phyloP scores from a whole-genome alignment of 441 rosid species.

The Erodium moschatum region DNA sequence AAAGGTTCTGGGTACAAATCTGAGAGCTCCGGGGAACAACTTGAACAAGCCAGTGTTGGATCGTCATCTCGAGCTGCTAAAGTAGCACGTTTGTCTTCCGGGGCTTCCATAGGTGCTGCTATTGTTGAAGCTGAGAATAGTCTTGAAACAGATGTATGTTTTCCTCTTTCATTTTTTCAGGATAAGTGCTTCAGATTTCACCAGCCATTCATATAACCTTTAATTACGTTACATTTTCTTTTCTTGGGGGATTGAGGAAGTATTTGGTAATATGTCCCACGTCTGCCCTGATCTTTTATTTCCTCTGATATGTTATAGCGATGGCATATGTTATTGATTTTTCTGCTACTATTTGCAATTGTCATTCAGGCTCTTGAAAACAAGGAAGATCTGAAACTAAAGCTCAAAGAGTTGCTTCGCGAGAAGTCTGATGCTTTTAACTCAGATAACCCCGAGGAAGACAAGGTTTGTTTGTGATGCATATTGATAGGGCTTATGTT shows the following conservation, averaged over 20 bases:
- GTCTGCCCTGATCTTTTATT: neutral
- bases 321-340: neutral
- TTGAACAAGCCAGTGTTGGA: slow-evolving; percentile 9
- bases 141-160: slow-evolving; percentile 78
- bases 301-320: neutral
- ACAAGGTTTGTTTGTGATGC: slow-evolving; percentile 47
- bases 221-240: slow-evolving; percentile 30
- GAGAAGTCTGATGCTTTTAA: slow-evolving; percentile 67
- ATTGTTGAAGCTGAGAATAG: slow-evolving; percentile 67
- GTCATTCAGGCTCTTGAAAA: slow-evolving; percentile 49
- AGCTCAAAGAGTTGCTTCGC: slow-evolving; percentile 65
- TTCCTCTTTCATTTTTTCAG: slow-evolving; percentile 30
- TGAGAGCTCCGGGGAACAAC: slow-evolving; percentile 5
- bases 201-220: slow-evolving; percentile 16
- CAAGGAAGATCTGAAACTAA: slow-evolving; percentile 64
- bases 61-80: slow-evolving; percentile 26
- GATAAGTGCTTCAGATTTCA: neutral
- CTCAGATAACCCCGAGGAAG: slow-evolving; percentile 52
- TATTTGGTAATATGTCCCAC: neutral
- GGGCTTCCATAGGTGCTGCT: slow-evolving; percentile 58
- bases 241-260: slow-evolving; percentile 28
- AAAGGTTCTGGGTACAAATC: slow-evolving; percentile 14
- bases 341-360: neutral
- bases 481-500: neutral
- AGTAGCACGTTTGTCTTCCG: slow-evolving; percentile 45